Evolutionary conservation across 2,329 filamentous ascomycete genomes (phyloP).

Genomic region (Akanthomyces muscarius): DNA sequence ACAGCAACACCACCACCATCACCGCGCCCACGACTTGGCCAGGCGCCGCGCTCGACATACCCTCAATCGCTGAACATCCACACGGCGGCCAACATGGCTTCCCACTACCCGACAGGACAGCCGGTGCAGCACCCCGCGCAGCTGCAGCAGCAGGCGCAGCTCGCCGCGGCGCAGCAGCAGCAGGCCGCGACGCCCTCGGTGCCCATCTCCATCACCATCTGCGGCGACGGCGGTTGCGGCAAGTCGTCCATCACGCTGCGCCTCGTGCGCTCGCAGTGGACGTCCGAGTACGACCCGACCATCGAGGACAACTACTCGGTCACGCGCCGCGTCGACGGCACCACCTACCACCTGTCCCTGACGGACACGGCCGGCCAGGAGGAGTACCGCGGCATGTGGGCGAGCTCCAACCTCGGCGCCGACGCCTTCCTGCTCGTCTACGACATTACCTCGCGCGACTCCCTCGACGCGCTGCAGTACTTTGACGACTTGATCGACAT

Average conservation of each 20-base stretch:
- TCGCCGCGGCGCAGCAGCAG: background rate
- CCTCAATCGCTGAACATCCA: background rate
- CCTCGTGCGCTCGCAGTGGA: conserved; percentile 79
- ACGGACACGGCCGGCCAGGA: conserved; percentile 88
- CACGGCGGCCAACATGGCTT: background rate
- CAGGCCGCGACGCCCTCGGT: conserved; percentile 33
- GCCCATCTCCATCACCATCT: conserved; percentile 74
- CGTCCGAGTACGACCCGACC: conserved; percentile 75
- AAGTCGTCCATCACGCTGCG: conserved; percentile 83
- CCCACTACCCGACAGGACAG: background rate
- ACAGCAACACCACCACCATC: background rate
- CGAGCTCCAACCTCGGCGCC: conserved; percentile 69
- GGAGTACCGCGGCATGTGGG: conserved; percentile 86
- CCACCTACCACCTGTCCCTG: conserved; percentile 73
- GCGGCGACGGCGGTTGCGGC: conserved; percentile 78
- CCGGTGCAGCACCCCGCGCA: conserved; percentile 2
- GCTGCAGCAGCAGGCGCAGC: background rate
- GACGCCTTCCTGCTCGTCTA: conserved; percentile 85
- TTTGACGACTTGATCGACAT: conserved; percentile 83
- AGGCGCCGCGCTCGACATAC: background rate
- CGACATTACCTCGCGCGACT: conserved; percentile 71
- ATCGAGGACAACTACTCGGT: conserved; percentile 84
- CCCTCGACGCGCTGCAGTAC: conserved; percentile 68
- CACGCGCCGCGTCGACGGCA: conserved; percentile 73
- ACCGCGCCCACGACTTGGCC: background rate